phyloP scores from a whole-genome alignment of 2,329 filamentous ascomycete genomes.

The Trichoderma polysporum region DNA sequence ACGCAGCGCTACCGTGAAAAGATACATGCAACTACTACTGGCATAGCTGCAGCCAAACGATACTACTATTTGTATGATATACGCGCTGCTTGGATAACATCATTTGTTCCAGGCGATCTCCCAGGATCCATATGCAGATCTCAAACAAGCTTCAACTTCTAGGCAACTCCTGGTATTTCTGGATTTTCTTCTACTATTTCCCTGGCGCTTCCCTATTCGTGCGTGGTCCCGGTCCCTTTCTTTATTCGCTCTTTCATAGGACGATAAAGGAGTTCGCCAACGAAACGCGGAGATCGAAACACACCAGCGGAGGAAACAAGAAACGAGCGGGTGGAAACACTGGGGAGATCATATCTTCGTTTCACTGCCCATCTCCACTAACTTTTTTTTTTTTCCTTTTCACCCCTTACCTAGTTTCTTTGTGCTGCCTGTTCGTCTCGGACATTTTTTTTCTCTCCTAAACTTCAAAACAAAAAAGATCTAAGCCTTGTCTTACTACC shows the following conservation, averaged over 20 bases:
- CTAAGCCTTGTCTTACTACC: not conserved
- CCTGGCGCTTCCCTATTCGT: not conserved
- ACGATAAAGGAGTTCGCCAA: not conserved
- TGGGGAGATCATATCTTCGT: not conserved
- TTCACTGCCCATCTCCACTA: conserved; percentile 10
- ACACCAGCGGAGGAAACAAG: not conserved
- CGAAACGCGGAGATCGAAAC: conserved; percentile 11
- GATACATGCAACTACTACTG: not conserved
- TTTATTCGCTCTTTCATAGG: not conserved
- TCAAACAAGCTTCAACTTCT: not conserved
- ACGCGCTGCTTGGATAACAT: not conserved
- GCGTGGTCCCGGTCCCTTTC: not conserved
- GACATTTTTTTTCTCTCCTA: not conserved
- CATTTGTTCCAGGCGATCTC: not conserved
- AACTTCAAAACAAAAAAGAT: not conserved
- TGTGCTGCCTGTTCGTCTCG: not conserved
- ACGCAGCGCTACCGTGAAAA: not conserved
- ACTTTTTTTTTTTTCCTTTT: not conserved
- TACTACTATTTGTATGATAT: not conserved
- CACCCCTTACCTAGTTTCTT: not conserved
- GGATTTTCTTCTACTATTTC: not conserved
- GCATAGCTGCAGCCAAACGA: not conserved
- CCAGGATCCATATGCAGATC: conserved; percentile 10
- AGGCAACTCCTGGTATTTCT: not conserved
- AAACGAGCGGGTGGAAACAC: conserved; percentile 9